Base-by-base conservation (phyloP, 352 stramenopile genomes). In the Salisapilia sapeloensis region DNA sequence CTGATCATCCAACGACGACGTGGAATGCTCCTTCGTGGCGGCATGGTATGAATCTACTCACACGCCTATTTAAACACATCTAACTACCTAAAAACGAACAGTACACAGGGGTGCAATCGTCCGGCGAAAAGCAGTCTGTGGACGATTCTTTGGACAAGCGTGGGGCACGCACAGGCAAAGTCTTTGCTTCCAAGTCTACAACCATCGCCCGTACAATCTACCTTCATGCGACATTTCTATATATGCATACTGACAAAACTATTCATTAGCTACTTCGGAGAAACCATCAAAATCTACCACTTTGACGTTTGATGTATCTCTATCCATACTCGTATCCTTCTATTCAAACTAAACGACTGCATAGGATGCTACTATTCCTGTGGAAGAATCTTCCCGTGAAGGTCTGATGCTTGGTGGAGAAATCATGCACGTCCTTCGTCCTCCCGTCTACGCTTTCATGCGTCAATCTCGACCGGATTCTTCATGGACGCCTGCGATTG, bases 351-450 rank as follows among this genome's bases (percentile, higher is more conserved):
- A 37, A 19, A 35, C 15, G 27, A 15, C 16, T 40, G 7, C 8
- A 17, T 37, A 80, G 70, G 51, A 82, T 19, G 49, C 66, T 26
- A 66, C 66, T 26, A 46, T 60, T 21, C 33, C 53, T 24, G 42
- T 71, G 13, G 42, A 38, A 0, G 44, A 64, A 13, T 42, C 41
- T 10, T 37, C 41, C 13, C 52, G 50, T 11, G 60, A 74, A 39
- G 42, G 65, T 19, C 18, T 76, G 33, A 51, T 86, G 10, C 32
- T 86, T 17, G 52, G 40, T 10, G 70, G 70, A 24, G 74, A 90
- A 39, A 19, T 85, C 26, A 67, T 81, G 18, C 74, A 90, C 33
- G 79, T 85, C 27, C 42, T 85, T 21, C 65, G 74, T 7, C 74
- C 74, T 6, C 44, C 82, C 2, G 48, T 77, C 20, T 90, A 82